A percentile compares a stretch with the other conserved stretches of the same genome.
Evolutionary conservation across 345 rosid genomes (phyloP).

Genomic region (Rhodamnia rubescens): DNA sequence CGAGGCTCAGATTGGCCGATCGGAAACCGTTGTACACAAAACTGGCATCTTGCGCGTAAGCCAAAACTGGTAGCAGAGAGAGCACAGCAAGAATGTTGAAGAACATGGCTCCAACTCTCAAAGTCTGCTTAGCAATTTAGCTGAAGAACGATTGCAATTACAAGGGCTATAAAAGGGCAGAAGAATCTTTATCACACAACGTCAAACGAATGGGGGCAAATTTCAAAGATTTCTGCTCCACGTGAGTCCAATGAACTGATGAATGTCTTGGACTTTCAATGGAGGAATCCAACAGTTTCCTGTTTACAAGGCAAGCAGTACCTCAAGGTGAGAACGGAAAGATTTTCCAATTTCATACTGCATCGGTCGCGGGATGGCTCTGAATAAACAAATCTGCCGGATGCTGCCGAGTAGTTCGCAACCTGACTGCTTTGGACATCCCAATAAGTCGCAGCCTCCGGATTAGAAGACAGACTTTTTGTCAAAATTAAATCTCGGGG

Average conservation of each 20-base stretch:
- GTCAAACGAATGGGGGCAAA: background rate
- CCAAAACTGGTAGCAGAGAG: background rate
- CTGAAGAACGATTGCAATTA: background rate
- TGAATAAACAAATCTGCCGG: background rate
- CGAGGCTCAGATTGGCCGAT: slow-evolving; percentile 14
- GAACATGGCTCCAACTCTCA: background rate
- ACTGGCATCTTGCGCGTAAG: background rate
- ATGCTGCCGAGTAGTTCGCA: background rate
- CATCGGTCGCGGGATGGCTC: background rate
- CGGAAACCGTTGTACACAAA: background rate
- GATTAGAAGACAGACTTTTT: background rate
- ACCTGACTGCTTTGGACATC: background rate
- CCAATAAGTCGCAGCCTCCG: background rate
- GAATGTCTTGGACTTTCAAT: background rate
- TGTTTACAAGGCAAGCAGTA: background rate
- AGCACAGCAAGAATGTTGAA: background rate
- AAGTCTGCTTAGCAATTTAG: background rate
- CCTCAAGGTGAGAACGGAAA: background rate
- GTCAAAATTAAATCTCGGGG: background rate
- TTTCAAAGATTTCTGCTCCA: background rate
- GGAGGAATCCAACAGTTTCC: background rate
- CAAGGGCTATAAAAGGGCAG: background rate
- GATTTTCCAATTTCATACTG: background rate
- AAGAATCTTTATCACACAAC: background rate
- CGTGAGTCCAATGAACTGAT: background rate